Base-by-base conservation (phyloP, 2,329 filamentous ascomycete species). In the Penicillium palitans region DNA sequence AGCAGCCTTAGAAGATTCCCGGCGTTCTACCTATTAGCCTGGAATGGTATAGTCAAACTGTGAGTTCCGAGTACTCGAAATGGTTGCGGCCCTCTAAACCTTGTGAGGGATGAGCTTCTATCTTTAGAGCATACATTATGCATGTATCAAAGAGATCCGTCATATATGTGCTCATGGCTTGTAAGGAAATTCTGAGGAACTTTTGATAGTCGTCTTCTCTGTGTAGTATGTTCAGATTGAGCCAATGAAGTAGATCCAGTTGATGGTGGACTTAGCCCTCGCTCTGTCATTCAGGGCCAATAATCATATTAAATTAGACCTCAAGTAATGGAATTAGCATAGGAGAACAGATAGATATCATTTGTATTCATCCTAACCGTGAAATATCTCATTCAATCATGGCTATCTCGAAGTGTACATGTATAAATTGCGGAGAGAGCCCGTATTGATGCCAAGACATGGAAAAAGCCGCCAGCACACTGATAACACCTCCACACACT, bases 381-480 rank as follows among this genome's bases (percentile, higher is more conserved):
- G 5, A 15, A 33, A 33, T 13, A 15, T 33, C 31, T 33, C 31
- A 33, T 33, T 33, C 12, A 6, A 15, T 13, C 2, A 33, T 0
- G 12, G 1, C 27, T 2, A 47, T 47, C n/a, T 15, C 12, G 1
- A 47, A 46, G 25, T 29, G 6, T 47, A 15, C 15, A 27, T 12
- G n/a, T 24, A 33, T 17, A 21, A 21, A 54, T 27, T 47, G 53
- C 45, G 37, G 45, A 50, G 39, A 6, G 48, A 52, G n/a, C 31
- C 33, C 24, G 4, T 31, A 37, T 46, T 37, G 46, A 57, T 64
- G 65, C 65, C 65, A 67, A 67, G 65, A 66, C 65, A 55, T 66
- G 39, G 62, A 62, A 67, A 67, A 66, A 66, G 64, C 61, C 55
- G 42, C 61, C 64, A 59, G 59, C 61, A 52, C 55, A 61, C 52